phyloP scores from a whole-genome alignment of 176 grass and related monocot species.

The Sorghum bicolor region DNA sequence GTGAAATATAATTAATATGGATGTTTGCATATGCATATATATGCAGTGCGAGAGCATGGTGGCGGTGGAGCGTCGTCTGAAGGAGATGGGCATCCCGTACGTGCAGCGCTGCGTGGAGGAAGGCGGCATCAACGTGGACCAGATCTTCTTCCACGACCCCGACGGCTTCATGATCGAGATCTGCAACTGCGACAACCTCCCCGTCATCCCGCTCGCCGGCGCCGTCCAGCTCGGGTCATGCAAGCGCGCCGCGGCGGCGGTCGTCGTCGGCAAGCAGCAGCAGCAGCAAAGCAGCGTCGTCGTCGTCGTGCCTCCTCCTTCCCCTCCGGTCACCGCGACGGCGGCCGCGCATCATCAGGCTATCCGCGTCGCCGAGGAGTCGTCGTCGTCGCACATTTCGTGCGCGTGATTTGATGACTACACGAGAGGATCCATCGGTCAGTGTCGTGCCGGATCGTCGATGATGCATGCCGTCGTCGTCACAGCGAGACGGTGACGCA shows the following conservation, averaged over 20 bases:
- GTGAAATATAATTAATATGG: no score
- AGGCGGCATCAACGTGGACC: slow-evolving; percentile 65
- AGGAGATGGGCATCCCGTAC: slow-evolving; percentile 57
- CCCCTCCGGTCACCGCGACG: not conserved
- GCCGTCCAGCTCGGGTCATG: slow-evolving; percentile 10
- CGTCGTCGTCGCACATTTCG: slow-evolving; percentile 47
- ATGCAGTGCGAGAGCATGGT: slow-evolving; percentile 89
- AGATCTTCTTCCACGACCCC: slow-evolving; percentile 92
- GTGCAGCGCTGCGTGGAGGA: slow-evolving; percentile 59
- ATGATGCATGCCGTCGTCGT: not conserved
- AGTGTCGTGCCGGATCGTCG: not conserved
- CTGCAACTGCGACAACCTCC: slow-evolving; percentile 88
- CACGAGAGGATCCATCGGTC: not conserved
- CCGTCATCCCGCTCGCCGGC: slow-evolving; percentile 48
- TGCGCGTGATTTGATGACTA: slow-evolving; percentile 30
- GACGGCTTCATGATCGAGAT: slow-evolving; percentile 95
- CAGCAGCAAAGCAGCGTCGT: slow-evolving; percentile 14
- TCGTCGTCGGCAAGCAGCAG: slow-evolving; percentile 14
- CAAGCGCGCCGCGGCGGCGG: slow-evolving; percentile 34
- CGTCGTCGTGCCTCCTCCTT: no score
- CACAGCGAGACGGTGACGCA: not conserved
- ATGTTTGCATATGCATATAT: no score
- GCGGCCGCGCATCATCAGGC: not conserved
- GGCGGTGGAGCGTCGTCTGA: slow-evolving; percentile 58
- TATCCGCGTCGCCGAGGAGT: slow-evolving; percentile 50